A percentile compares a stretch with the other conserved stretches of the same genome.
These are phyloP conservation scores for Arthrobotrys conoides DNA, from an alignment of 2,329 filamentous ascomycete genomes.

Conservation along the genomic window DNA sequence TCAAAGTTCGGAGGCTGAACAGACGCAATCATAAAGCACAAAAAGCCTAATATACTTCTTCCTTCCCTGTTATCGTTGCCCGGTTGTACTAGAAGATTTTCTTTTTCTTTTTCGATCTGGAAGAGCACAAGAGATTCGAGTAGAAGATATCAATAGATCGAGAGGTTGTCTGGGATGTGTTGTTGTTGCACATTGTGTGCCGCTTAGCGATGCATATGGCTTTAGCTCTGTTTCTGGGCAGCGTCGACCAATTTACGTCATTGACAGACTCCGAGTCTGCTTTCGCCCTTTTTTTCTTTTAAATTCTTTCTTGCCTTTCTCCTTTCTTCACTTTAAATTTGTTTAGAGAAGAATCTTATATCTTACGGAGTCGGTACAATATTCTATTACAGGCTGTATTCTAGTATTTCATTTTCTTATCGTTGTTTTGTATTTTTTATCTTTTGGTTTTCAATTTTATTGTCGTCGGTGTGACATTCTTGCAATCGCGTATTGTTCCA, in stretches of 20 bases:
- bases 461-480: constrained; percentile 4
- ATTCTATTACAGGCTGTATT: constrained; percentile 11
- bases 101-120: constrained; percentile 19
- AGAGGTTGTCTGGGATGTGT: neutral
- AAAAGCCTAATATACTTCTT: constrained; percentile 1
- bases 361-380: neutral
- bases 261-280: neutral
- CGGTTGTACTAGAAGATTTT: too few species aligned
- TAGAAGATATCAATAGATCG: neutral
- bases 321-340: constrained; percentile 1
- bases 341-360: too few species aligned
- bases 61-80: neutral
- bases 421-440: too few species aligned
- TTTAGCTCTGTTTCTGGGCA: neutral
- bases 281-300: neutral
- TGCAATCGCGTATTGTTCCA: constrained; percentile 2
- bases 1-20: constrained; percentile 9
- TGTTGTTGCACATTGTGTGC: constrained; percentile 15
- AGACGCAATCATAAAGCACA: neutral
- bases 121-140: neutral
- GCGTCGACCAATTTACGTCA: constrained; percentile 21
- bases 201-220: constrained; percentile 19
- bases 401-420: constrained; percentile 4
- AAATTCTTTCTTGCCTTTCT: neutral
- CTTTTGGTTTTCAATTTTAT: neutral